phyloP scores from a whole-genome alignment of 139 green algal species.

The Astrephomene gubernaculifera region DNA sequence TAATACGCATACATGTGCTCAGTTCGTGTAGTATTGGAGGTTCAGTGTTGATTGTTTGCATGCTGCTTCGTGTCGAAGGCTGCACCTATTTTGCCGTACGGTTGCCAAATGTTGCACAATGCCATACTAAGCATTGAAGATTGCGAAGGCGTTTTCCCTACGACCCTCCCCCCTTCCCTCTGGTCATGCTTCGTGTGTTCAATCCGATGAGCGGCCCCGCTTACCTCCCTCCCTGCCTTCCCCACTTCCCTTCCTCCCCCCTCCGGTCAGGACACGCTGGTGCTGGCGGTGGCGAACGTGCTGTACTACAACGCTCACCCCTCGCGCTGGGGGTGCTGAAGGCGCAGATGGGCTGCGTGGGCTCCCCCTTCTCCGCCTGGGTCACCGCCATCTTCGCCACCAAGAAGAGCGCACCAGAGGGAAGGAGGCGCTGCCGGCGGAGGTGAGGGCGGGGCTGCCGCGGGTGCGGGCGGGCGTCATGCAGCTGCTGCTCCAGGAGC shows the following conservation, averaged over 20 bases:
- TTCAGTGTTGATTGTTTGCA: no score
- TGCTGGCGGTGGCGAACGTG: conserved; percentile 84
- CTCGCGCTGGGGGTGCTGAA: conserved; percentile 73
- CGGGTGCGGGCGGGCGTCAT: conserved; percentile 59
- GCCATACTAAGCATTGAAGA: no score
- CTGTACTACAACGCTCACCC: conserved; percentile 94
- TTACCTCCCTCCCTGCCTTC: background rate
- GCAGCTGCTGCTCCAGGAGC: conserved; percentile 62
- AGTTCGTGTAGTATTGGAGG: no score
- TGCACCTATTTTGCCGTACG: no score
- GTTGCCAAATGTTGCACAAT: no score
- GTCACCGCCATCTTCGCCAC: conserved; percentile 73
- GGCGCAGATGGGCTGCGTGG: conserved; percentile 40
- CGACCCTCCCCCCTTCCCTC: no score
- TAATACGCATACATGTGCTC: no score
- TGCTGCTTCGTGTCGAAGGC: no score
- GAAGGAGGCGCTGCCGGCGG: conserved; percentile 65
- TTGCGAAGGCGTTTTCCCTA: no score
- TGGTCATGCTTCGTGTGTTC: no score
- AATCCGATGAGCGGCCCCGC: no score
- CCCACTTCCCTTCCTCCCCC: no score
- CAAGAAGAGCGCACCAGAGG: conserved; percentile 80
- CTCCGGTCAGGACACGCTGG: conserved; percentile 68
- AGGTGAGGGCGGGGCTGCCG: conserved; percentile 68
- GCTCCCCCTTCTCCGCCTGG: conserved; percentile 69